Evolutionary conservation across 164 flowering plant species (phyloP), one percentile per base, ranked within the genome.

Genomic region (Magnolia officinalis): DNA sequence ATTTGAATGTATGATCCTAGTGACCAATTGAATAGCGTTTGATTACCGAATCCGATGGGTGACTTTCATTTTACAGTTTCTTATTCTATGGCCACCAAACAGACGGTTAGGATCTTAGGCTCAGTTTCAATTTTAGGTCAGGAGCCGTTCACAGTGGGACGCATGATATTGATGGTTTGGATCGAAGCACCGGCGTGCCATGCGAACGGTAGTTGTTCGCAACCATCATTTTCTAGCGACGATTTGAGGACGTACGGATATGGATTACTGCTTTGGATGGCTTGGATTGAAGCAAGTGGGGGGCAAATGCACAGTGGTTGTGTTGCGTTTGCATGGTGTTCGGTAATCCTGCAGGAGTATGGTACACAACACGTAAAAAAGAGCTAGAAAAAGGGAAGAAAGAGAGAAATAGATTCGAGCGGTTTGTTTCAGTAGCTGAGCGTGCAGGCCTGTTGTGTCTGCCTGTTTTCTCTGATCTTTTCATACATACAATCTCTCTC

Each of bases 401-500:
- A 67, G 24, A 16, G 26, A 63, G 31, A 72, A 29, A 13, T 50
- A 63, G 79, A 76, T 72, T 76, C 70, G 58, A 67, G 59, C 72
- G 72, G n/a, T 29, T 73, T 78, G 68, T 61, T 29, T 67, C 69
- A 63, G 58, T 51, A 50, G 2, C 67, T 52, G 49, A 37, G 37
- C 37, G 20, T 67, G 79, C 83, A 81, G 83, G 79, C 24, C 70
- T 65, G 67, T 70, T 64, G 52, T 29, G 69, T 29, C 70, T 26
- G 29, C 50, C 52, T 49, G 50, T 50, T 11, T 13, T 14, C 19
- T 4, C 23, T 29, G 50, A 21, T 10, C 23, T 63, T 49, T 11
- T 55, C 67, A 45, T 24, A 26, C 31, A 37, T 66, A 49, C 20
- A 26, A 8, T 6, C 70, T 49, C 69, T 23, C 26, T 70, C 50